Evolutionary conservation across 176 grass and related monocot species (phyloP), one percentile per base, ranked within the genome.

Genomic region (Triticum monococcum): DNA sequence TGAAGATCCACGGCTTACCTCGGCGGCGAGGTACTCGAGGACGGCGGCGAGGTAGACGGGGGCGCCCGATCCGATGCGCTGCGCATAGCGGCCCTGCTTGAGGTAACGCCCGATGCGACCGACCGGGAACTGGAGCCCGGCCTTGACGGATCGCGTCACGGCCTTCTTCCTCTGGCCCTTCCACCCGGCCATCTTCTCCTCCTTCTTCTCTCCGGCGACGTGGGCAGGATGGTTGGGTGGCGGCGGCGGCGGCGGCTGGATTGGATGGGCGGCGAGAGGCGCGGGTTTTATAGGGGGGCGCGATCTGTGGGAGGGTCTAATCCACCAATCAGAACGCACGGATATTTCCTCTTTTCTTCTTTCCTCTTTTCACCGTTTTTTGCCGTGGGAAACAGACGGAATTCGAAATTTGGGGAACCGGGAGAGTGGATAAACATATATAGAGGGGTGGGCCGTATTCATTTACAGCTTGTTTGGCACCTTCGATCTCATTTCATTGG

Each of bases 71-170:
- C 81, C 85, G 28, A 90, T 73, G 72, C 89, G 89, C 36, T 90
- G 63, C 17, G 89, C 79, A 56, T 90, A 90, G 2, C 69, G 68
- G 12, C 93, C 93, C 33, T 88, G 84, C 90, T 95, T 95, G 13
- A 95, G 90, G 88, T 35, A 95, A 26, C 93, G 93, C 0, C 90
- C 90, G 69, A 95, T 90, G 14, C 93, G 90, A 17, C 93, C 90
- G 68, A 95, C 90, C 24, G 93, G 93, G 75, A 95, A 95, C 87
- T 95, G 85, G 68, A 95, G 93, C 4, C 90, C 90, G n/a, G 92
- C 92, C 82, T 92, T 95, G n/a, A 83, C 48, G 8, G 81, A 83
- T 2, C 81, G 66, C 32, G 81, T 18, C 13, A 83, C 68, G 4
- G 48, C 1, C 81, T 72, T 83, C 67, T 83, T 83, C 68, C 50